Percentiles rank a stretch among this genome's conserved stretches.
Conservation (phyloP, 2,329 filamentous ascomycete genomes). For the Hansfordia pulvinata region DNA sequence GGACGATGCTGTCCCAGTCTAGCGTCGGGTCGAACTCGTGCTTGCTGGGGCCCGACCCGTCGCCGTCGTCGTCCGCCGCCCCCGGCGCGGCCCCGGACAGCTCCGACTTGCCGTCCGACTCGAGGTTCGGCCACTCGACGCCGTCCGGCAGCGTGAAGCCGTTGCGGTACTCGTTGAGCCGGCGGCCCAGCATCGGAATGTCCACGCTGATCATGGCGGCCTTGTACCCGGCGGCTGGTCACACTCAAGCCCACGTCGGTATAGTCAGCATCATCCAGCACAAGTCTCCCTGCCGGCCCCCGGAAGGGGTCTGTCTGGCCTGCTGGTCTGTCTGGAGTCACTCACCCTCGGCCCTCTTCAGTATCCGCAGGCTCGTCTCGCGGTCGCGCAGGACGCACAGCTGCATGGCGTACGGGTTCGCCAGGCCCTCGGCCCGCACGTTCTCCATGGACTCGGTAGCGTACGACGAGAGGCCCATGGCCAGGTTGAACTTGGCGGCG, state of each 20-base stretch:
- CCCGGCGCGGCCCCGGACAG: too few relatives aligned
- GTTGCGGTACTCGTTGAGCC: slow-evolving; percentile 39
- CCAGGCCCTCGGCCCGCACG: slow-evolving; percentile 22
- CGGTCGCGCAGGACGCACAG: slow-evolving; percentile 37
- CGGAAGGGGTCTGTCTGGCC: too few relatives aligned
- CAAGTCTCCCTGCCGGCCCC: too few relatives aligned
- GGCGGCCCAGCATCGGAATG: slow-evolving; percentile 34
- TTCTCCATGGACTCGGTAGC: slow-evolving; percentile 30
- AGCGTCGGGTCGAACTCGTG: slow-evolving; percentile 21
- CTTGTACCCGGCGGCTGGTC: slow-evolving; percentile 30
- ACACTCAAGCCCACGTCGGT: too few relatives aligned
- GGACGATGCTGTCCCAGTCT: slow-evolving; percentile 34
- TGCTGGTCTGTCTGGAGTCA: too few relatives aligned
- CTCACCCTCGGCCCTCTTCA: slow-evolving; percentile 27
- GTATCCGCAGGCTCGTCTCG: slow-evolving; percentile 22
- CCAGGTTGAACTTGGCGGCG: slow-evolving; percentile 23
- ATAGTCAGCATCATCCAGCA: too few relatives aligned
- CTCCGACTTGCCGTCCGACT: slow-evolving; percentile 12
- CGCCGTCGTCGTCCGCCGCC: too few relatives aligned
- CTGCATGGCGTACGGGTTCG: slow-evolving; percentile 37
- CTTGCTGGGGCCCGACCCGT: slow-evolving; percentile 9
- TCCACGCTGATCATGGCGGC: slow-evolving; percentile 42
- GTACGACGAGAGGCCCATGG: slow-evolving; percentile 33
- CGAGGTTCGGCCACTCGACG: slow-evolving; percentile 27
- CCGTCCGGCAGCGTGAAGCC: slow-evolving; percentile 31